Base-by-base conservation (phyloP, 2,329 filamentous ascomycete species). In the Periconia macrospinosa region DNA sequence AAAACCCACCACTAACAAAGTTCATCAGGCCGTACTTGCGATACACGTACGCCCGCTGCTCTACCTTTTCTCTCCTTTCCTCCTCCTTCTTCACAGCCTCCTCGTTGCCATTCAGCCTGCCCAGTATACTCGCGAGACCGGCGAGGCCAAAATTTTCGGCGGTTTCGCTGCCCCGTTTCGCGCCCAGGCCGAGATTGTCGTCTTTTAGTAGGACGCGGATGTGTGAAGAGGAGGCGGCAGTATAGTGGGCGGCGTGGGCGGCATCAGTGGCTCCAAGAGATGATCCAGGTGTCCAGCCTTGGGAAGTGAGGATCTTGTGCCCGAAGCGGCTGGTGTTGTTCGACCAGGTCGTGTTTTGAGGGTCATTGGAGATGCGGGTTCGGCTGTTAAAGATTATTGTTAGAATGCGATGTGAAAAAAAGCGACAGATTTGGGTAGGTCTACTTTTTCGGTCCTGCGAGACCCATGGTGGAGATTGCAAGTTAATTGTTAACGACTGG, bases 271-370 rank as follows among this genome's bases (percentile, higher is more conserved):
- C 89, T 50, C 94, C 94, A 19, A 99, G 84, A 49, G 85, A 90
- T 60, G 88, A 83, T 35, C 94, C 94, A 0, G 92, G 91, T 56
- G 87, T 83, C 94, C 94, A 99, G 60, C 94, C 94, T 68, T 97
- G 92, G 15, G 88, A 82, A 47, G 87, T 85, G 68, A 99, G 86
- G 62, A 97, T 93, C 69, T 87, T 90, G 73, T 96, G 92, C 63
- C 94, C 94, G 73, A 94, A 97, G 50, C 86, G 87, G 52, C 83
- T 83, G 60, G 88, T 90, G 71, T 92, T 88, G 67, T 88, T 87
- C 52, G 88, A 87, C 94, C 94, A 99, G 81, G 85, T 86, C 45
- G 91, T 96, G 75, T 97, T 99, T 78, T 97, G 97, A 8, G 94
- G 94, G 76, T 99, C 94, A 71, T 89, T 83, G 61, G 88, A 89